phyloP scores from a whole-genome alignment of 805 yeast species.

The Maudiozyma barnettii region DNA sequence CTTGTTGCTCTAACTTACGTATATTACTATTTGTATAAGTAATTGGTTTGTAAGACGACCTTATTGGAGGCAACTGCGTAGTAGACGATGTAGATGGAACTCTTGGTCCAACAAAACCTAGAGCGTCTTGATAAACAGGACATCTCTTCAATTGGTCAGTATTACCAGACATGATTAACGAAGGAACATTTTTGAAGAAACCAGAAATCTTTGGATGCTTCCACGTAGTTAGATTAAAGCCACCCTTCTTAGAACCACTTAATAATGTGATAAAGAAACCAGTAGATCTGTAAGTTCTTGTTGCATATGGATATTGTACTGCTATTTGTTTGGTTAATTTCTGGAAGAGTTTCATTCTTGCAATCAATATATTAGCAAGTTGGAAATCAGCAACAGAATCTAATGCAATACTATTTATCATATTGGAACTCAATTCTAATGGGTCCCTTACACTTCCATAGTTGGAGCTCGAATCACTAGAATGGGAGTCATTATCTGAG shows the following conservation, averaged over 20 bases:
- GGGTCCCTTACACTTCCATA: slow-evolving; percentile 8
- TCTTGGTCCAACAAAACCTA: slow-evolving; percentile 24
- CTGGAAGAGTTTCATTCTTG: slow-evolving; percentile 36
- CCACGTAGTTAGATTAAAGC: slow-evolving; percentile 7
- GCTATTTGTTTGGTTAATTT: slow-evolving; percentile 39
- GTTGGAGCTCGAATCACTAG: slow-evolving; percentile 3
- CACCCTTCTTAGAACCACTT: slow-evolving; percentile 16
- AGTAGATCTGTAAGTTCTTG: slow-evolving; percentile 55
- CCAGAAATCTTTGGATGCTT: slow-evolving; percentile 23
- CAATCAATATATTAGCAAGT: slow-evolving; percentile 30
- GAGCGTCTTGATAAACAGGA: slow-evolving; percentile 31
- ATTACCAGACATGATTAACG: slow-evolving; percentile 25
- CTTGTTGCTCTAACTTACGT: slow-evolving; percentile 14
- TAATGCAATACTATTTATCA: slow-evolving; percentile 23
- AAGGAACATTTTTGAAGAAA: slow-evolving; percentile 27
- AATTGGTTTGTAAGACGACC: slow-evolving; percentile 27
- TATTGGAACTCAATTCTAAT: slow-evolving; percentile 19
- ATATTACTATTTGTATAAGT: slow-evolving; percentile 26
- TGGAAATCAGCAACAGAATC: slow-evolving; percentile 32
- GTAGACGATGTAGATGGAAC: slow-evolving; percentile 6
- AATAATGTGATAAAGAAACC: slow-evolving; percentile 34
- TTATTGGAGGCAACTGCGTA: slow-evolving; percentile 25
- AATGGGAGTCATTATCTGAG: slow-evolving; percentile 9
- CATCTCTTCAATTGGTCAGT: slow-evolving; percentile 29
- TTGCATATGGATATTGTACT: slow-evolving; percentile 53